Conservation (phyloP, 2,329 filamentous ascomycete genomes). For the Diaporthe sp. region DNA sequence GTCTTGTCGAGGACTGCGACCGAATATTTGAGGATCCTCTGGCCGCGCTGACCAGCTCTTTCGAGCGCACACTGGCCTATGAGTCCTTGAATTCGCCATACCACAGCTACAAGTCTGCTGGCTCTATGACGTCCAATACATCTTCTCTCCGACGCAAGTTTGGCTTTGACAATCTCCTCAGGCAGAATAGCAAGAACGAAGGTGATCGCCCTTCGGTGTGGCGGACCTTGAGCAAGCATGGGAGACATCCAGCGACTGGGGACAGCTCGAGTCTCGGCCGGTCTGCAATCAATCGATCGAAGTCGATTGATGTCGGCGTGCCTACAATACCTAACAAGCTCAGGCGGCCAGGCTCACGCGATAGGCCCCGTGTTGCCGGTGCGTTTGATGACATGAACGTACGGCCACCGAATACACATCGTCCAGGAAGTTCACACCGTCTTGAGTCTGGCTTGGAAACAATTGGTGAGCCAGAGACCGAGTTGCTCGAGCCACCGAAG, state of each 20-base stretch:
- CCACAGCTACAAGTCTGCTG: constrained; percentile 73
- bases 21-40: constrained; percentile 81
- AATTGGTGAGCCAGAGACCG: constrained; percentile 69
- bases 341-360: constrained; percentile 69
- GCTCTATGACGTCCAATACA: constrained; percentile 86
- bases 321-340: constrained; percentile 62
- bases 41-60: constrained; percentile 55
- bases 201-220: constrained; percentile 84
- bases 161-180: constrained; percentile 81
- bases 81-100: constrained; percentile 73
- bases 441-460: constrained; percentile 61
- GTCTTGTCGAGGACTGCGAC: constrained; percentile 90
- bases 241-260: constrained; percentile 70
- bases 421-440: constrained; percentile 71
- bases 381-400: constrained; percentile 69
- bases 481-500: constrained; percentile 54
- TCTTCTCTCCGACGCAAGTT: constrained; percentile 90
- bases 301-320: constrained; percentile 81
- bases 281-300: constrained; percentile 76
- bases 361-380: constrained; percentile 72
- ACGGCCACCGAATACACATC: constrained; percentile 51
- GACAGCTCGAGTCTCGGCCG: constrained; percentile 77
- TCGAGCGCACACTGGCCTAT: constrained; percentile 61
- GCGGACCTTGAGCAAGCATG: constrained; percentile 89
- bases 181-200: constrained; percentile 83